phyloP scores from a whole-genome alignment of 148 eudicot species.

The Beta vulgaris region DNA sequence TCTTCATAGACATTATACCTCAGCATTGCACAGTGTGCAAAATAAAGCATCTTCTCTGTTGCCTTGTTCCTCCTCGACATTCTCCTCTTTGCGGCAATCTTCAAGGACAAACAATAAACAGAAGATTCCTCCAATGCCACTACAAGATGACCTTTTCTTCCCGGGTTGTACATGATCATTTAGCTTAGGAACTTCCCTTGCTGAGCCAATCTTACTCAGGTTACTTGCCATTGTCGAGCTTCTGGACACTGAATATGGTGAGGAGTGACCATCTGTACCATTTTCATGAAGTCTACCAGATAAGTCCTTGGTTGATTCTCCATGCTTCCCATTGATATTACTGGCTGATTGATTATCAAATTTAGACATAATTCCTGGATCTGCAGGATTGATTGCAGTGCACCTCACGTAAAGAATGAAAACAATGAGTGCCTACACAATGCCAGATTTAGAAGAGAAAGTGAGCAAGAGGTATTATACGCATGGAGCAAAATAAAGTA shows the following conservation, averaged over 20 bases:
- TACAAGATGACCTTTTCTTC: slow-evolving; percentile 37
- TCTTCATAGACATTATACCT: slow-evolving; percentile 42
- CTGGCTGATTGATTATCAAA: slow-evolving; percentile 40
- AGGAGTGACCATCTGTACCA: slow-evolving; percentile 55
- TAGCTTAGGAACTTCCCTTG: slow-evolving; percentile 40
- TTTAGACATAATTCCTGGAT: slow-evolving; percentile 83
- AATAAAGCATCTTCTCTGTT: slow-evolving; percentile 75
- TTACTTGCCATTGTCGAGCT: slow-evolving; percentile 66
- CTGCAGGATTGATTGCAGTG: slow-evolving; percentile 94
- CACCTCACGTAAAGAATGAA: slow-evolving; percentile 83
- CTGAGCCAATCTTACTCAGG: slow-evolving; percentile 64
- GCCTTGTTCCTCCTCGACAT: slow-evolving; percentile 54
- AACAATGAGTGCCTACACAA: slow-evolving; percentile 70
- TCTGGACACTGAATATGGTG: slow-evolving; percentile 66
- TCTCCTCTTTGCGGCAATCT: slow-evolving; percentile 71
- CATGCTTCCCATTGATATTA: slow-evolving; percentile 32
- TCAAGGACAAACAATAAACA: slow-evolving; percentile 70
- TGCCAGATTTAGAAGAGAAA: slow-evolving; percentile 11
- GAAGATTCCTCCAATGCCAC: slow-evolving; percentile 50
- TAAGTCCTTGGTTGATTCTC: slow-evolving; percentile 37
- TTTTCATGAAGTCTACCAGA: slow-evolving; percentile 44
- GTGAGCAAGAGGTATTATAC: slow-evolving; percentile 12
- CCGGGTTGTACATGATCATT: slow-evolving; percentile 29
- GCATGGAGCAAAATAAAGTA: no score
- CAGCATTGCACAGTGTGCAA: slow-evolving; percentile 91